Base-by-base conservation (phyloP, 1,284 basidiomycete species). In the Cryptococcus sp. region DNA sequence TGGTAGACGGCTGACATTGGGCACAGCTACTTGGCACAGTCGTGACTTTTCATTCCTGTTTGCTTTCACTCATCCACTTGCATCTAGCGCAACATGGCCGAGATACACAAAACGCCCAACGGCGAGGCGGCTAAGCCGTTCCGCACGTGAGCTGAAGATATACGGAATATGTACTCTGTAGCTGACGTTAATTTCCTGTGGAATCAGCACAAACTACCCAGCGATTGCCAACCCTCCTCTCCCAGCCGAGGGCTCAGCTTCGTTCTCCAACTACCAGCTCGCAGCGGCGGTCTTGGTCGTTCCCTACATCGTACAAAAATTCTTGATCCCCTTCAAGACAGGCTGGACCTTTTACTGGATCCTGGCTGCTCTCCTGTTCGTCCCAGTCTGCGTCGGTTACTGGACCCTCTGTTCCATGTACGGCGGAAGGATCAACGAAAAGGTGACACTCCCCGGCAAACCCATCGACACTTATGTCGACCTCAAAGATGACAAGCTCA, bases 401-500 rank as follows among this genome's bases (percentile, higher is more conserved):
- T 99, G 95, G 95, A 85, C 87, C 0, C 60, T 93, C 66, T 89
- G 90, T 81, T 93, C 90, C 73, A 86, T 83, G 65, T 90, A 88
- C 69, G 93, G 94, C 25, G 78, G 83, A 5, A 85, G 93, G 67
- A 87, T 87, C 78, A 93, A 96, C 79, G 87, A 91, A 66, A 93
- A 94, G 81, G 87, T 93, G 66, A 75, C 81, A 39, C 82, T 97
- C n/a, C 93, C 95, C 15, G 88, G 88, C 62, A 89, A 88, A 77
- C 85, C 89, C 66, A 85, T 96, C 63, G 88, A 90, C 70, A 85
- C 89, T 69, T 99, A 99, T 78, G 89, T 99, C 74, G 88, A 87
- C 55, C 89, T 98, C 81, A 88, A 91, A 68, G 93, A 97, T 81
- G 78, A 82, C 1, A 87, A 86, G 62, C 83, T 99, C 71, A 89